phyloP scores from a whole-genome alignment of 257 asterid genomes.

The Lycium ferocissimum region DNA sequence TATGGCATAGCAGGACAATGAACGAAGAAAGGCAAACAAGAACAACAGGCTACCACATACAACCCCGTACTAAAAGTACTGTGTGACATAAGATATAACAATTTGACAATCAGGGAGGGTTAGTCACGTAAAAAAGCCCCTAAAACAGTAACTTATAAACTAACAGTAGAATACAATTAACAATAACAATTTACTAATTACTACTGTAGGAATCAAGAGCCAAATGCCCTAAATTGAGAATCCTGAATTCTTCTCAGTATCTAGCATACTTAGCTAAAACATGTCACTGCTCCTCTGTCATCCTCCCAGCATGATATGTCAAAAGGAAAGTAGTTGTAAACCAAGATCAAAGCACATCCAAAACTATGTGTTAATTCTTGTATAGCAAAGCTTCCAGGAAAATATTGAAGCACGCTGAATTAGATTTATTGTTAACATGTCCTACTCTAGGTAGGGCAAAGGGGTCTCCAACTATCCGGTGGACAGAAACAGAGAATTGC shows the following conservation, averaged over 20 bases:
- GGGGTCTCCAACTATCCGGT: slow-evolving; percentile 88
- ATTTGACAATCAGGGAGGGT: neutral
- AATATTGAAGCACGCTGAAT: slow-evolving; percentile 27
- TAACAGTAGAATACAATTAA: neutral
- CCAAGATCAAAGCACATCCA: neutral
- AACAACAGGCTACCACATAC: neutral
- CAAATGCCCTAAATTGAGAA: neutral
- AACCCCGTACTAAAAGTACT: neutral
- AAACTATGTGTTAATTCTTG: neutral
- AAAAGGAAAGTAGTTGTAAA: neutral
- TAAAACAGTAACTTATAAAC: neutral
- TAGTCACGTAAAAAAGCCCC: neutral
- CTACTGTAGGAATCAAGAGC: neutral
- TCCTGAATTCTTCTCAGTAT: neutral
- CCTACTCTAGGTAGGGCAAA: slow-evolving; percentile 67
- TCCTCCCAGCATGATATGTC: neutral
- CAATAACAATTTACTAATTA: neutral
- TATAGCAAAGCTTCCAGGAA: neutral
- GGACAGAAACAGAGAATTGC: slow-evolving; percentile 95
- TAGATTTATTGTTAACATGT: slow-evolving; percentile 33
- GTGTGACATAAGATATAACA: neutral
- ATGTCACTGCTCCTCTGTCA: slow-evolving; percentile 18
- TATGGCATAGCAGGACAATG: slow-evolving; percentile 4
- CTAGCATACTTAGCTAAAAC: neutral
- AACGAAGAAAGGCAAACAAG: neutral